Evolutionary conservation across 2,329 filamentous ascomycete species (phyloP).

Genomic region (Diaporthe citri): DNA sequence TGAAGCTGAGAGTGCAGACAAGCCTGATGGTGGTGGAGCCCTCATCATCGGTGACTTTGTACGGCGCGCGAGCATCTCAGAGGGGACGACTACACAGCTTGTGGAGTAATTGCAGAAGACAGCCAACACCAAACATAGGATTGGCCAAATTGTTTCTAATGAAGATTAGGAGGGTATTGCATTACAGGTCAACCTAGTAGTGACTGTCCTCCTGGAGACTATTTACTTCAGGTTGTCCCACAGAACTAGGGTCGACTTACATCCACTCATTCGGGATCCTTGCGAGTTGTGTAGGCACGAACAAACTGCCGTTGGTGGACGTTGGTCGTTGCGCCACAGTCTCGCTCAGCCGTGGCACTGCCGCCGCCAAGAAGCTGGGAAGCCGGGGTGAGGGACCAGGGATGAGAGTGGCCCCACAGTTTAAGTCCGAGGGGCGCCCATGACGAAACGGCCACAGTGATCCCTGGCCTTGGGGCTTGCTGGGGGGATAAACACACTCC

Average conservation of each 20-base stretch:
- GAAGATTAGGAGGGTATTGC: too few relatives aligned
- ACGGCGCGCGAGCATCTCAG: neutral
- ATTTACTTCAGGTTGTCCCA: neutral
- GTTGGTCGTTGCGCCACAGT: neutral
- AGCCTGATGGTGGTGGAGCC: neutral
- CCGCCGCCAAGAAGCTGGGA: constrained; percentile 11
- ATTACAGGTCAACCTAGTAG: neutral
- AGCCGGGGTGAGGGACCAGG: neutral
- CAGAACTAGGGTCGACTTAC: neutral
- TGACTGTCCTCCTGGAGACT: neutral
- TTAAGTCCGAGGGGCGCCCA: neutral
- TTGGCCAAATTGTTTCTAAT: too few relatives aligned
- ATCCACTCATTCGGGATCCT: neutral
- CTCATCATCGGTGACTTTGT: neutral
- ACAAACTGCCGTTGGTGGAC: neutral
- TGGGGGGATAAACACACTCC: neutral
- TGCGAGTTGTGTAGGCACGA: too few relatives aligned
- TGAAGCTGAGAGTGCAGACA: too few relatives aligned
- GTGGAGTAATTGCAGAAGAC: too few relatives aligned
- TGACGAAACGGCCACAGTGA: constrained; percentile 16
- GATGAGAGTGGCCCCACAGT: neutral
- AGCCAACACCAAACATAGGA: too few relatives aligned
- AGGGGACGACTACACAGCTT: too few relatives aligned
- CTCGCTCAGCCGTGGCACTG: constrained; percentile 17
- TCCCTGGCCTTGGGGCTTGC: neutral